These are phyloP conservation scores for Catenaria anguillulae DNA, from an alignment of 371 early-diverging fungal species.

Conservation along the genomic window DNA sequence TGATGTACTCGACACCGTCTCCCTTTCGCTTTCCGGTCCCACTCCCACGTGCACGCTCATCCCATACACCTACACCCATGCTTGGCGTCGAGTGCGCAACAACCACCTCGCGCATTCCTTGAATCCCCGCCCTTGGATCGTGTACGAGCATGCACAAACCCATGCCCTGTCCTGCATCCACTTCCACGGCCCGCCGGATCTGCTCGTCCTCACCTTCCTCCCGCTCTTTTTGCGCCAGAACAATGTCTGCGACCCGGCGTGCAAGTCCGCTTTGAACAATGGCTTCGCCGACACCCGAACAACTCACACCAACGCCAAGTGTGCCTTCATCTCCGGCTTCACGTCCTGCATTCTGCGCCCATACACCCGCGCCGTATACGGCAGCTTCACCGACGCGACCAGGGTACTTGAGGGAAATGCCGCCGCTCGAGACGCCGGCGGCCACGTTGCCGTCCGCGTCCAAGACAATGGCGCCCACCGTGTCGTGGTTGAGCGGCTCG, in stretches of 20 bases:
- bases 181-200: no score
- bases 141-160: no score
- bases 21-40: no score
- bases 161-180: no score
- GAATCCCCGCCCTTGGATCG: no score
- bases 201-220: no score
- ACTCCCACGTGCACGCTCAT: no score
- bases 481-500: constrained; percentile 37
- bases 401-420: constrained; percentile 62
- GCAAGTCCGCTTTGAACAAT: constrained; percentile 56
- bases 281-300: constrained; percentile 66
- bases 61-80: no score
- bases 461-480: constrained; percentile 71
- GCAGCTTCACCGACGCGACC: constrained; percentile 79
- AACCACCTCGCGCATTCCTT: no score
- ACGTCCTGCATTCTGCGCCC: constrained; percentile 36
- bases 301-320: constrained; percentile 30
- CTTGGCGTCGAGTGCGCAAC: no score
- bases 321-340: not conserved
- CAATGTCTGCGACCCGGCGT: constrained; percentile 25
- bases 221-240: constrained; percentile 1
- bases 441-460: constrained; percentile 49
- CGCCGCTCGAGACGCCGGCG: constrained; percentile 74
- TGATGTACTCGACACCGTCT: no score
- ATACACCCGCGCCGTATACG: constrained; percentile 53